Base-by-base conservation (phyloP, 805 yeast species). In the Wickerhamiella bombiphila region DNA sequence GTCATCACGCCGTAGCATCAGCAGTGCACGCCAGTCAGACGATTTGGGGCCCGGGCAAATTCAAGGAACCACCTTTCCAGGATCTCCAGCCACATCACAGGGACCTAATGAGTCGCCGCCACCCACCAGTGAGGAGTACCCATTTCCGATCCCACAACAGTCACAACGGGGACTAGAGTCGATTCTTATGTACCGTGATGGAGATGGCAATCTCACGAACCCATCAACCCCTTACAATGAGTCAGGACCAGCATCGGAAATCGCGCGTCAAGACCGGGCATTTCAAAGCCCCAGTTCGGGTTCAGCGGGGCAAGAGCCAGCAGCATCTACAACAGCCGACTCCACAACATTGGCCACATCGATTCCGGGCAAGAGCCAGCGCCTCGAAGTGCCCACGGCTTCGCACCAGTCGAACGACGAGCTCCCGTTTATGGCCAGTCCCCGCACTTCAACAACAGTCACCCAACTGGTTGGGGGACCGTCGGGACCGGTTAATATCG, bases 111-210 rank as follows among this genome's bases (percentile, higher is more conserved):
- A 19, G n/a, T 16, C 58, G 76, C 83, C 70, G 76, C 85, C 43
- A 83, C 85, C 61, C 69, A 78, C 46, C 74, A 82, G 64, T 3
- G 11, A 32, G 22, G 28, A 32, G 76, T 50, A 50, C 30, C 52
- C 52, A 22, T 50, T 52, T 35, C 51, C 52, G 28, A 22, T 20
- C 17, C 39, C 43, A 21, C n/a, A n/a, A n/a, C n/a, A n/a, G n/a
- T 13, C 9, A 13, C 49, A 41, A 40, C 53, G 20, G 24, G 32
- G 25, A 58, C 75, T 39, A 49, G 74, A 74, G 38, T 86, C 91
- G 2, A 80, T 80, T 42, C 64, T 80, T 47, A 64, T 75, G 46
- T 64, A 73, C 37, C 57, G 73, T 44, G 66, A 67, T 44, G 65
- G 65, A 35, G 64, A 63, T 46, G 69, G 66, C 19, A 48, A 44